Evolutionary conservation across 305 asterid species (phyloP).

Genomic region (Fraxinus nigra): DNA sequence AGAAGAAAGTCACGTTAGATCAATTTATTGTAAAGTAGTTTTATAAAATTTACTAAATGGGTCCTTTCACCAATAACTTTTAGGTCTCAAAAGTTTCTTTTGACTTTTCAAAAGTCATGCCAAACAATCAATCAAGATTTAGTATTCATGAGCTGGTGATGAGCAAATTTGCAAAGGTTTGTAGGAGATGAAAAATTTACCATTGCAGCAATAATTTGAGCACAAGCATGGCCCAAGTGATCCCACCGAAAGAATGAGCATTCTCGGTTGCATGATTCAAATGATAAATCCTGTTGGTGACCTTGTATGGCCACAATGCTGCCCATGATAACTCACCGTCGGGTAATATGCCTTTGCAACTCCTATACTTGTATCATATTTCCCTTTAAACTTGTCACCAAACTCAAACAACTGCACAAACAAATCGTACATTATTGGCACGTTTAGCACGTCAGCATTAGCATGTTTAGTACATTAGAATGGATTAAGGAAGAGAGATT

Average conservation of each 20-base stretch:
- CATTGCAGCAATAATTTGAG: conserved; percentile 72
- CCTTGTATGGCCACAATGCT: conserved; percentile 76
- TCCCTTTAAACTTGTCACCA: conserved; percentile 74
- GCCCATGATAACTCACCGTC: conserved; percentile 91
- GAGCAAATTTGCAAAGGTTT: conserved; percentile 2
- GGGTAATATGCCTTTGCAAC: conserved; percentile 76
- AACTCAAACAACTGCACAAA: conserved; percentile 73
- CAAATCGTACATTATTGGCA: background rate
- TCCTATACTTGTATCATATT: conserved; percentile 61
- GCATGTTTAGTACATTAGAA: background rate
- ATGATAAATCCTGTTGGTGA: conserved; percentile 64
- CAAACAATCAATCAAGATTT: conserved; percentile 21
- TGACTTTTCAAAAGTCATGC: background rate
- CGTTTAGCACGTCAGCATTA: background rate
- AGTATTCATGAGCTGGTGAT: conserved; percentile 15
- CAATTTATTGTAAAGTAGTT: background rate
- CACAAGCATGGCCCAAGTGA: conserved; percentile 82
- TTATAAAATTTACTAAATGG: background rate
- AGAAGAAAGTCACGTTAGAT: background rate
- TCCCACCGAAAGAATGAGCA: conserved; percentile 68
- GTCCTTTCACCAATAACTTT: background rate
- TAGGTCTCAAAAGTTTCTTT: background rate
- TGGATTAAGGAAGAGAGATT: background rate
- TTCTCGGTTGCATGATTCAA: conserved; percentile 55
- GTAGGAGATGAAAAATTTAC: conserved; percentile 35